phyloP scores from a whole-genome alignment of 2,329 filamentous ascomycete species.

The Pseudophaeomoniella oleicola region DNA sequence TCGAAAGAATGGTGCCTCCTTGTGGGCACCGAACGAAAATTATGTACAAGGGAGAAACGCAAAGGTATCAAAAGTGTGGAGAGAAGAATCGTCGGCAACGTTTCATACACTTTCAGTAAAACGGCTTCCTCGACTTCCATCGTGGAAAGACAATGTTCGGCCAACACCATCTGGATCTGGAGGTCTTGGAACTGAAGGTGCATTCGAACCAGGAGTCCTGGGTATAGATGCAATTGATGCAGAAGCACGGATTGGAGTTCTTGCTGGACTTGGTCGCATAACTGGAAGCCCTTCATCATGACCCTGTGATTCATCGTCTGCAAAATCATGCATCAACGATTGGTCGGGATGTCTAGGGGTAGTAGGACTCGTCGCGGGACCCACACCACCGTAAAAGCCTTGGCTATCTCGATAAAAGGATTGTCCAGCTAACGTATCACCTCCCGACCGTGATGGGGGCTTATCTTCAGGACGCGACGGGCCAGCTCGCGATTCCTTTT shows the following conservation, averaged over 20 bases:
- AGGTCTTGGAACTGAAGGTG: constrained; percentile 13
- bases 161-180: constrained; percentile 24
- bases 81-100: too few relatives aligned
- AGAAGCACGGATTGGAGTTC: constrained; percentile 24
- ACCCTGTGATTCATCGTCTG: background rate
- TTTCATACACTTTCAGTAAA: constrained; percentile 23
- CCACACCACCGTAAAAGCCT: constrained; percentile 12
- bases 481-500: constrained; percentile 10
- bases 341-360: too few relatives aligned
- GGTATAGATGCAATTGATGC: constrained; percentile 10
- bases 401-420: constrained; percentile 16
- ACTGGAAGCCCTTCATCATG: constrained; percentile 19
- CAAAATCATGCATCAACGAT: too few relatives aligned
- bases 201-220: constrained; percentile 11
- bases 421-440: constrained; percentile 11
- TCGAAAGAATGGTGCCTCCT: too few relatives aligned
- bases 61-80: too few relatives aligned
- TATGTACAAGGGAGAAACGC: too few relatives aligned
- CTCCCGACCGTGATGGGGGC: too few relatives aligned
- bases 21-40: too few relatives aligned
- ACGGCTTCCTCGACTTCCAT: constrained; percentile 30
- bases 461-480: too few relatives aligned
- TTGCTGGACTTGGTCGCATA: constrained; percentile 27
- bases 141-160: constrained; percentile 24
- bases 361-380: constrained; percentile 3